These are phyloP conservation scores for Botrytis galanthina DNA, from an alignment of 2,329 filamentous ascomycete species.

Conservation along the genomic window DNA sequence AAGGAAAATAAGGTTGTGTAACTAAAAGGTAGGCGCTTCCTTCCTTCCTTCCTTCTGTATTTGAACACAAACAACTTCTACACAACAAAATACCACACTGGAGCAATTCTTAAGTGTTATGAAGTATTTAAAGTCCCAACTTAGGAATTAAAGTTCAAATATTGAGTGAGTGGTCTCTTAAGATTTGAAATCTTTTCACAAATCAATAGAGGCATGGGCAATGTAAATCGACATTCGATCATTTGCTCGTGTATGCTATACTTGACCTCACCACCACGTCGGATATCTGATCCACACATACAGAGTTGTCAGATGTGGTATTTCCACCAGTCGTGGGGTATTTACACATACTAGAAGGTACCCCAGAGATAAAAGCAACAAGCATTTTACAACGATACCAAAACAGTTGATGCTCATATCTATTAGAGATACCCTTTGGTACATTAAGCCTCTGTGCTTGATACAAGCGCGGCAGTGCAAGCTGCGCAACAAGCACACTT, in stretches of 20 bases:
- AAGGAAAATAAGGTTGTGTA: not conserved
- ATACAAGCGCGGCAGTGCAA: not conserved
- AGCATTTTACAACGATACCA: not conserved
- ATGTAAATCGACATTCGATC: not conserved
- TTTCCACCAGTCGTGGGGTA: not conserved
- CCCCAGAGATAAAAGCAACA: not conserved
- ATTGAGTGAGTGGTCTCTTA: not conserved
- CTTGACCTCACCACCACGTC: not conserved
- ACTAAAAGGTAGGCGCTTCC: not conserved
- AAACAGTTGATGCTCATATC: not conserved
- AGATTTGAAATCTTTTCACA: accelerated
- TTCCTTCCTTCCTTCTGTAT: not conserved
- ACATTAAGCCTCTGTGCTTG: not conserved
- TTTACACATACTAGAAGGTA: not conserved
- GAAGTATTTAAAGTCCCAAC: not conserved
- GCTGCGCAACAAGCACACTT: not conserved
- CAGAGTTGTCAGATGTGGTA: not conserved
- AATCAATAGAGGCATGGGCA: not conserved
- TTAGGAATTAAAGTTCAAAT: not conserved
- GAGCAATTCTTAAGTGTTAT: accelerated
- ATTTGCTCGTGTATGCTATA: not conserved
- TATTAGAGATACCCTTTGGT: not conserved
- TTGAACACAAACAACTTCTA: not conserved
- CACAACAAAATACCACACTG: not conserved
- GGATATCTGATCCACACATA: not conserved